These are phyloP conservation scores for Beauveria medogensis DNA, from an alignment of 2,329 filamentous ascomycete genomes.

Conservation along the genomic window DNA sequence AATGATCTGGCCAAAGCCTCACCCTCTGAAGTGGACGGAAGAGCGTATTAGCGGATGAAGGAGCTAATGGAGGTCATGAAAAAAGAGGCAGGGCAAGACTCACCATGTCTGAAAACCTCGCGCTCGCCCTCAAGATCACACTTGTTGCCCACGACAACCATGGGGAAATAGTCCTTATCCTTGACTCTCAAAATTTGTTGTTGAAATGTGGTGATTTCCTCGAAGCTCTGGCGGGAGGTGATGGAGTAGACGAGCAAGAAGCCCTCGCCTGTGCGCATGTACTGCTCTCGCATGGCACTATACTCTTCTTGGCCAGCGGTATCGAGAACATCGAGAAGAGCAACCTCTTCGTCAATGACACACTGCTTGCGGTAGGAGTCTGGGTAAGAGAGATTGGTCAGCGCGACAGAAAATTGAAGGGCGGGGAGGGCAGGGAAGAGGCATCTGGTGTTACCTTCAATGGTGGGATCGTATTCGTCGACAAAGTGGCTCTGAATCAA, in stretches of 20 bases:
- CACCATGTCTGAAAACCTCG: constrained; percentile 87
- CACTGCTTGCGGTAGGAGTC: constrained; percentile 99
- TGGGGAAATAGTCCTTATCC: constrained; percentile 99
- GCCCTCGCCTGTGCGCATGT: constrained; percentile 98
- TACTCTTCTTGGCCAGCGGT: constrained; percentile 99
- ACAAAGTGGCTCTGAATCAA: constrained; percentile 95
- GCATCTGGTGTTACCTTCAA: constrained; percentile 67
- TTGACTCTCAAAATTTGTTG: constrained; percentile 98
- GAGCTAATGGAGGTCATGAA: neutral
- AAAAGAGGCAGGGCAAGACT: constrained; percentile 23
- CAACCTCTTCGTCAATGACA: constrained; percentile 96
- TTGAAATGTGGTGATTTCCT: constrained; percentile 97
- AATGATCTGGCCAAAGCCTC: constrained; percentile 79
- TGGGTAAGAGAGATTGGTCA: constrained; percentile 29
- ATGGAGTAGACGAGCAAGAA: constrained; percentile 98
- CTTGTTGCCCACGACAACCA: constrained; percentile 98
- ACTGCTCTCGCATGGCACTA: constrained; percentile 98
- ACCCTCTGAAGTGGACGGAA: constrained; percentile 57
- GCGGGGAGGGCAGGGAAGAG: neutral
- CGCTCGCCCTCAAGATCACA: constrained; percentile 93
- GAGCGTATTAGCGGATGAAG: constrained; percentile 10
- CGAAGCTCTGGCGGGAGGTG: constrained; percentile 92
- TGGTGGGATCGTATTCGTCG: constrained; percentile 98
- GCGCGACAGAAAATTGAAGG: neutral
- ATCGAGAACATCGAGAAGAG: constrained; percentile 93